phyloP scores from a whole-genome alignment of 2,329 filamentous ascomycete genomes.

The Trichoderma sp. region DNA sequence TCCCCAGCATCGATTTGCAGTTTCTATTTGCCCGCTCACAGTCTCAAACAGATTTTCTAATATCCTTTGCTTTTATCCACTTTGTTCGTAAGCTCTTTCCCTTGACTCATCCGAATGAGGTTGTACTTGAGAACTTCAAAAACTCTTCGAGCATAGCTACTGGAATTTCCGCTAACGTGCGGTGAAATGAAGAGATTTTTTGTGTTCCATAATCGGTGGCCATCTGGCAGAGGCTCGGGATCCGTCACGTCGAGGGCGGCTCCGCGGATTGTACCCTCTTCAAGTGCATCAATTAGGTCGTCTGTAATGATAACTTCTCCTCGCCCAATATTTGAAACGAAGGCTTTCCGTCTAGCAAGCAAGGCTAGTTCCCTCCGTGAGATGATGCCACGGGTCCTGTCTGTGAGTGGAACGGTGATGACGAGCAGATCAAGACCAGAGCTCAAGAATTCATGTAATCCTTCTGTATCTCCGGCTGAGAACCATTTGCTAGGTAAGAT shows the following conservation, averaged over 20 bases:
- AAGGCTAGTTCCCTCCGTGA: slow-evolving; percentile 53
- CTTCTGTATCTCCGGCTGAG: slow-evolving; percentile 47
- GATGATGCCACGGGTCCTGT: slow-evolving; percentile 55
- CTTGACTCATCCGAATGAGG: slow-evolving; percentile 44
- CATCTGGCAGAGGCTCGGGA: slow-evolving; percentile 72
- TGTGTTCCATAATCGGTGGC: slow-evolving; percentile 70
- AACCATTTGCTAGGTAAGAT: slow-evolving; percentile 56
- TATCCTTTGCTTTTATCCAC: slow-evolving; percentile 44
- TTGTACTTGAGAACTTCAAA: slow-evolving; percentile 50
- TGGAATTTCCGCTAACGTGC: slow-evolving; percentile 51
- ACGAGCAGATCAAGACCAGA: slow-evolving; percentile 58
- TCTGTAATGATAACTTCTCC: slow-evolving; percentile 55
- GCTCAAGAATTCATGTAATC: slow-evolving; percentile 55
- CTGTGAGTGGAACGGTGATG: slow-evolving; percentile 56
- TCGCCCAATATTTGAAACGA: slow-evolving; percentile 72
- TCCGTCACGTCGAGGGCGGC: slow-evolving; percentile 80
- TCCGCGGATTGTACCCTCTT: slow-evolving; percentile 53
- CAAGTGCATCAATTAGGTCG: slow-evolving; percentile 65
- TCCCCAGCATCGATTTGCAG: background rate
- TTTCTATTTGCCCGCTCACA: too few species aligned
- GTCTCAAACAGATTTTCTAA: background rate
- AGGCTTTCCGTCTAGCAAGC: slow-evolving; percentile 54
- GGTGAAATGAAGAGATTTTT: slow-evolving; percentile 69
- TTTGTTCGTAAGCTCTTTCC: slow-evolving; percentile 46
- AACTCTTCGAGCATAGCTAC: slow-evolving; percentile 46